Percentiles rank a stretch among this genome's conserved stretches.
Evolutionary conservation across 2,329 filamentous ascomycete genomes (phyloP).

Genomic region (Exophiala aquamarina): DNA sequence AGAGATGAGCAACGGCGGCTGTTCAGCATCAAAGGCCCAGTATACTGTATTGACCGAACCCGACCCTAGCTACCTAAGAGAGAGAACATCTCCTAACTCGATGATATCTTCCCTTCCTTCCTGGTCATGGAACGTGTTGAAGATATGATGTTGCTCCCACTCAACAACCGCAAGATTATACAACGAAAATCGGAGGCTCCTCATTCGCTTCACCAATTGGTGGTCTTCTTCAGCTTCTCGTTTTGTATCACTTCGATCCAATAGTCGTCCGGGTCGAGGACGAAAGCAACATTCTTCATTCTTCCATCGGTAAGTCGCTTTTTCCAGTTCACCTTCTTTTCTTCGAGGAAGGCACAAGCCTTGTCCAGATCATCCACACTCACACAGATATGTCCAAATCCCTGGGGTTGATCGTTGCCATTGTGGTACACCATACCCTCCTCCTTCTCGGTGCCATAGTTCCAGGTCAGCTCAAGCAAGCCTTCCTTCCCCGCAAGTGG

Average conservation of each 20-base stretch:
- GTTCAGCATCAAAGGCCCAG: too few relatives aligned
- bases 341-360: conserved; percentile 83
- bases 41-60: too few relatives aligned
- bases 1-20: too few relatives aligned
- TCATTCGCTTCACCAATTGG: conserved; percentile 35
- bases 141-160: too few relatives aligned
- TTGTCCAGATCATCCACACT: conserved; percentile 85
- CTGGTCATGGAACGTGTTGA: too few relatives aligned
- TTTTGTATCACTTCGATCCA: conserved; percentile 71
- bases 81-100: too few relatives aligned
- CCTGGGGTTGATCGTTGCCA: conserved; percentile 87
- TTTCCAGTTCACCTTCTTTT: conserved; percentile 82
- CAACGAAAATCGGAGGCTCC: too few relatives aligned
- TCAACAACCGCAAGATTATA: too few relatives aligned
- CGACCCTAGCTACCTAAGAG: too few relatives aligned
- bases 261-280: conserved; percentile 73
- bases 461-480: conserved; percentile 86
- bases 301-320: conserved; percentile 86
- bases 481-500: conserved; percentile 72
- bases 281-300: conserved; percentile 92
- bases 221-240: conserved; percentile 42
- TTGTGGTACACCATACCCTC: conserved; percentile 88
- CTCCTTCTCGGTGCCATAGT: conserved; percentile 70
- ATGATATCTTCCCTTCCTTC: too few relatives aligned
- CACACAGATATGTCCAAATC: conserved; percentile 90